These are phyloP conservation scores for Trichoderma hamatum DNA, from an alignment of 2,329 filamentous ascomycete genomes.

Conservation along the genomic window DNA sequence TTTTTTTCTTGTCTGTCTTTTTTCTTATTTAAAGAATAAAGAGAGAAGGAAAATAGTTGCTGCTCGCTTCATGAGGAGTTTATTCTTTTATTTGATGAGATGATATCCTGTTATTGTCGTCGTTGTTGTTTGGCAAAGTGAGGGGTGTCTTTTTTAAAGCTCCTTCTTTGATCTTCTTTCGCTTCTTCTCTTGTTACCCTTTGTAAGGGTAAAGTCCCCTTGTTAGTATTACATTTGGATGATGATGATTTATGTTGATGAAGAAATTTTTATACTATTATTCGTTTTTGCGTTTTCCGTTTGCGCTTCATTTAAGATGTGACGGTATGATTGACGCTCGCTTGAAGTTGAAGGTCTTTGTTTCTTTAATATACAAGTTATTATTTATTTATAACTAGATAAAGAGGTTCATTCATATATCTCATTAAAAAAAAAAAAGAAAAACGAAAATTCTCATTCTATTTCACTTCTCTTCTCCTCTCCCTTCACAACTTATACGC, in stretches of 20 bases:
- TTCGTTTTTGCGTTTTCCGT: background rate
- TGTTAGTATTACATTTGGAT: slow-evolving; percentile 9
- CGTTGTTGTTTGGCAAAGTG: background rate
- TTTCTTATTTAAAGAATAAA: background rate
- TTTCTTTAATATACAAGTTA: background rate
- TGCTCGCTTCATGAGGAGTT: background rate
- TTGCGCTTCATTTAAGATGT: background rate
- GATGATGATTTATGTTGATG: slow-evolving; percentile 21
- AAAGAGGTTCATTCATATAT: background rate
- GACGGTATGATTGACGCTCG: background rate
- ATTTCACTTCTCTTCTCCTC: background rate
- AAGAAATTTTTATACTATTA: background rate
- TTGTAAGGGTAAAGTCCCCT: background rate
- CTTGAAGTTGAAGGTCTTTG: background rate
- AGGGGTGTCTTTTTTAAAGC: background rate
- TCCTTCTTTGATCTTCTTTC: background rate
- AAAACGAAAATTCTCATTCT: background rate
- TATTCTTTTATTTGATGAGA: background rate
- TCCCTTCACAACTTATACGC: slow-evolving; percentile 63
- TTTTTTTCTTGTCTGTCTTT: background rate
- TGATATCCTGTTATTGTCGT: slow-evolving; percentile 15
- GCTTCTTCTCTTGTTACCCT: background rate
- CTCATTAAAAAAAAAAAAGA: background rate
- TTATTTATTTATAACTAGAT: background rate
- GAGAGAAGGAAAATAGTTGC: background rate